Evolutionary conservation across 371 early-diverging fungal species (phyloP).

Genomic region (Mortierella sp.): DNA sequence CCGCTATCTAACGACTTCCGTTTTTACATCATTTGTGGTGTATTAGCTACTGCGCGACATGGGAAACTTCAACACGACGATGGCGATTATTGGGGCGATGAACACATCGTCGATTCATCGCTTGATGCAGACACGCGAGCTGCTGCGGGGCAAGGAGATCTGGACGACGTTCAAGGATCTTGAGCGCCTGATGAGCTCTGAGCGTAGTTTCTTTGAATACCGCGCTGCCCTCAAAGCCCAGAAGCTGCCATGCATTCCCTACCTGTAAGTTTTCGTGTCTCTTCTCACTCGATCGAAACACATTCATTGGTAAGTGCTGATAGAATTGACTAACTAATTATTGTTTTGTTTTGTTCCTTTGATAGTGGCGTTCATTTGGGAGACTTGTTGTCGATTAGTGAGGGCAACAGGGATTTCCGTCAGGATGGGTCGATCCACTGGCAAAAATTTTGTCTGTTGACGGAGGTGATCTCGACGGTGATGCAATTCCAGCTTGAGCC

Average conservation of each 20-base stretch:
- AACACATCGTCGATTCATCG: constrained; percentile 75
- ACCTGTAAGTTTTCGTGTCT: constrained; percentile 2
- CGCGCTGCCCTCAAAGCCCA: constrained; percentile 69
- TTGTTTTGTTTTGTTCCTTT: too few species aligned
- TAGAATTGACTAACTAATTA: not conserved
- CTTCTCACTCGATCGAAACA: not conserved
- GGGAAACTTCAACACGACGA: constrained; percentile 78
- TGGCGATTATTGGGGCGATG: constrained; percentile 82
- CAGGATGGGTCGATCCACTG: constrained; percentile 70
- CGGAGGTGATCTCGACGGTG: constrained; percentile 66
- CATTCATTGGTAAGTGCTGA: not conserved
- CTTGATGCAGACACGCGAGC: constrained; percentile 70
- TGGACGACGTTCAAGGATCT: constrained; percentile 70
- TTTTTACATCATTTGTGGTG: constrained; percentile 9
- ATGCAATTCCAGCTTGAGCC: constrained; percentile 61
- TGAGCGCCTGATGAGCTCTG: constrained; percentile 77
- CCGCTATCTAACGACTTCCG: constrained; percentile 9
- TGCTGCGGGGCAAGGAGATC: constrained; percentile 63
- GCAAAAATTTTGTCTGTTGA: constrained; percentile 74
- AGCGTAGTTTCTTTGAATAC: constrained; percentile 74
- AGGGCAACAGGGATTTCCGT: constrained; percentile 72
- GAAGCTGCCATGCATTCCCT: constrained; percentile 32
- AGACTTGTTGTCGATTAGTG: constrained; percentile 68
- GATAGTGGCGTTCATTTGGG: constrained; percentile 71
- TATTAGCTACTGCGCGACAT: constrained; percentile 63